Evolutionary conservation across 345 rosid species (phyloP).

Genomic region (Brassica juncea): DNA sequence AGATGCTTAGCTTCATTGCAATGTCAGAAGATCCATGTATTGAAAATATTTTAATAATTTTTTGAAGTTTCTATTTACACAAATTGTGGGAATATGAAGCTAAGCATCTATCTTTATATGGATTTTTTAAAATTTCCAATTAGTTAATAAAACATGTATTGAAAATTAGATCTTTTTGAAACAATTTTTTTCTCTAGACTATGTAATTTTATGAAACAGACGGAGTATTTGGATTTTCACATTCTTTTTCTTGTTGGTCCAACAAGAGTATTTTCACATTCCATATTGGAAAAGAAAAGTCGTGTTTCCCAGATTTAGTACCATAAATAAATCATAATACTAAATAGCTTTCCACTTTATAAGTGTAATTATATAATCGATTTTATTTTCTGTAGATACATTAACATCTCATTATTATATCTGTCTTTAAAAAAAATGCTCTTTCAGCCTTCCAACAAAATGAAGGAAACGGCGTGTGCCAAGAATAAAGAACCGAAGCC

Average conservation of each 20-base stretch:
- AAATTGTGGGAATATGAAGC: too few relatives aligned
- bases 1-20: too few relatives aligned
- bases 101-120: too few relatives aligned
- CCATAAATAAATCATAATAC: not conserved
- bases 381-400: not conserved
- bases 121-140: too few relatives aligned
- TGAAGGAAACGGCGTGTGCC: not conserved
- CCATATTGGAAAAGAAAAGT: constrained; percentile 17
- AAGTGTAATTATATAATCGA: not conserved
- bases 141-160: too few relatives aligned
- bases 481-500: not conserved
- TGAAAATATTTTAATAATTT: too few relatives aligned
- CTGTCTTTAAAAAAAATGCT: not conserved
- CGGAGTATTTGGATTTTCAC: not conserved
- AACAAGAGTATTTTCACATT: constrained; percentile 8
- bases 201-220: too few relatives aligned
- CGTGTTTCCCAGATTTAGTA: constrained; percentile 5
- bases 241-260: not conserved
- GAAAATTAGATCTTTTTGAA: too few relatives aligned
- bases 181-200: too few relatives aligned
- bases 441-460: constrained; percentile 14
- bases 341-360: not conserved
- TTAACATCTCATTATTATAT: not conserved
- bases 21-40: too few relatives aligned
- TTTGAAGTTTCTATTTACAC: too few relatives aligned